phyloP scores from a whole-genome alignment of 805 yeast species.

The Metschnikowia koreensis region DNA sequence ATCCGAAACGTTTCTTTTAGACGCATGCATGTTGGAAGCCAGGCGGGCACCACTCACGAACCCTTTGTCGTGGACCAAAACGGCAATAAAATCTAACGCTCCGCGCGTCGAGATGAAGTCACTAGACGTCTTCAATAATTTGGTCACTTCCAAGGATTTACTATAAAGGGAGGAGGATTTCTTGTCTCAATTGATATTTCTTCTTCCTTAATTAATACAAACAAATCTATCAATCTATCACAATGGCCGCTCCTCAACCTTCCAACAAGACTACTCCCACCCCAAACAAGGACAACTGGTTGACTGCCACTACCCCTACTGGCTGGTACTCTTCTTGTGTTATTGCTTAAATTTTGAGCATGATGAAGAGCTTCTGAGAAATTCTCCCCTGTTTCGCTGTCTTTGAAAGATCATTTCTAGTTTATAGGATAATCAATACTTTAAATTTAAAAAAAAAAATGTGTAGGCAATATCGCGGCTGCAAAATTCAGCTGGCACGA shows the following conservation, averaged over 20 bases:
- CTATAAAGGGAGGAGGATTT: not conserved
- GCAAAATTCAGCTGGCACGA: not conserved
- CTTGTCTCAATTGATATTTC: not conserved
- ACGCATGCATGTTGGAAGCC: not conserved
- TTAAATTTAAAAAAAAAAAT: no score
- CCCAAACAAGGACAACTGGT: conserved; percentile 13
- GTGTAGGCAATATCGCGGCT: not conserved
- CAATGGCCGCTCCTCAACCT: conserved; percentile 13
- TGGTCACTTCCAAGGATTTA: not conserved
- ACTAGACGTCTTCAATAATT: not conserved
- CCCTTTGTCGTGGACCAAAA: conserved; percentile 5
- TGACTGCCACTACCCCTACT: conserved; percentile 9
- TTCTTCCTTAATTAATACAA: not conserved
- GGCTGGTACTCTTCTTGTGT: conserved; percentile 14
- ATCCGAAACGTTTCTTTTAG: not conserved
- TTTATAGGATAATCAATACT: not conserved
- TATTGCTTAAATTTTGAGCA: conserved; percentile 4
- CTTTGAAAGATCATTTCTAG: not conserved
- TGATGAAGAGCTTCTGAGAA: no score
- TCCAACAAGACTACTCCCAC: conserved; percentile 5
- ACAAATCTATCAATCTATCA: not conserved
- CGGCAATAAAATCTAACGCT: conserved; percentile 5
- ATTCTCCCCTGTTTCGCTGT: not conserved
- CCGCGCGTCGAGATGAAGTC: conserved; percentile 7
- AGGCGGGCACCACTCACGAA: not conserved